Evolutionary conservation across 306 rosid species (phyloP).

Genomic region (Vigna radiata): DNA sequence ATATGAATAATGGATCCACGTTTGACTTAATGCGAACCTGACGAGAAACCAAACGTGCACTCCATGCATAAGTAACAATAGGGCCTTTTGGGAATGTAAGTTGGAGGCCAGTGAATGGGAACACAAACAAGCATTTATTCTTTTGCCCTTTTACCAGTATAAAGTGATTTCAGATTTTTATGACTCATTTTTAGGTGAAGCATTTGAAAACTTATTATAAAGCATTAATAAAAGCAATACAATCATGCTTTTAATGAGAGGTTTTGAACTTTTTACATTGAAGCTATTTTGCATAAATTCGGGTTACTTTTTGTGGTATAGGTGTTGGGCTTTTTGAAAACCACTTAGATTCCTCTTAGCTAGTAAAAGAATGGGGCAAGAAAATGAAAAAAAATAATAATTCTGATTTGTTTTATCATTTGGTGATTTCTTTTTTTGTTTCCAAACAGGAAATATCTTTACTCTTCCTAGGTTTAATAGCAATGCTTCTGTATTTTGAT

Average conservation of each 20-base stretch:
- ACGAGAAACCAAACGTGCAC: too few relatives aligned
- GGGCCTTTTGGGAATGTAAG: too few relatives aligned
- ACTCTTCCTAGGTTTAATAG: not conserved
- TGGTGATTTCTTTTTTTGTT: not conserved
- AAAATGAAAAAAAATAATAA: not conserved
- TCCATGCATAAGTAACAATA: too few relatives aligned
- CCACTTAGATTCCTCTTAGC: not conserved
- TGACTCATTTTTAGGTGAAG: slow-evolving; percentile 28
- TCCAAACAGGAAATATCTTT: not conserved
- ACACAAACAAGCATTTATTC: not conserved
- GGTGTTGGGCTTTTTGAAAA: not conserved
- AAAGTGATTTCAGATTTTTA: not conserved
- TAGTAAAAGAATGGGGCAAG: slow-evolving; percentile 1
- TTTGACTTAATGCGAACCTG: too few relatives aligned
- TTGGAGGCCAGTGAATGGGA: too few relatives aligned
- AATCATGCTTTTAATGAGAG: not conserved
- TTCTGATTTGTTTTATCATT: not conserved
- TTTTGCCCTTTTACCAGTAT: not conserved
- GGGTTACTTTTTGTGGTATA: not conserved
- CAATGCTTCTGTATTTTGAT: not conserved
- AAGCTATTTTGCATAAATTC: not conserved
- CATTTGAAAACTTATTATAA: not conserved
- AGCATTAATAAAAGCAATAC: not conserved
- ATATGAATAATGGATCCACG: too few relatives aligned
- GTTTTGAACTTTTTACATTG: too few relatives aligned